Percentiles rank a stretch among this genome's conserved stretches.
phyloP scores from a whole-genome alignment of 306 rosid genomes.

The Begonia masoniana region DNA sequence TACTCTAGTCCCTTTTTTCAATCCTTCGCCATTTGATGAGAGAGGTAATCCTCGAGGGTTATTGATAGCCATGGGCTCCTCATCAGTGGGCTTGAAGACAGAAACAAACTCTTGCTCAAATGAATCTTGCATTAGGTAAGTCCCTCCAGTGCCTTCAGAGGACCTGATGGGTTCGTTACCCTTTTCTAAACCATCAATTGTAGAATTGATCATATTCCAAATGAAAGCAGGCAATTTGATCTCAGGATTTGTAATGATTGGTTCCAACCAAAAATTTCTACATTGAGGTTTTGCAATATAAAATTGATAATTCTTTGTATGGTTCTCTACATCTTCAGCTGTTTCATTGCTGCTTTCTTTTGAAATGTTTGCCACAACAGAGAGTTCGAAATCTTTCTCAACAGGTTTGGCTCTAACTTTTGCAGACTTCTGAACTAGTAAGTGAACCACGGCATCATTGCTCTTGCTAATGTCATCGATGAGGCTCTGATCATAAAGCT shows the following conservation, averaged over 20 bases:
- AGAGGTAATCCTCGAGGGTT: constrained; percentile 69
- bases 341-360: constrained; percentile 8
- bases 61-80: constrained; percentile 84
- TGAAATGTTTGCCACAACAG: constrained; percentile 27
- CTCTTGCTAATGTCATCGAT: constrained; percentile 33
- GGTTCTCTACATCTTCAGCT: constrained; percentile 10
- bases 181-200: constrained; percentile 31
- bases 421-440: constrained; percentile 40
- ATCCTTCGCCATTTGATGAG: constrained; percentile 64
- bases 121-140: constrained; percentile 61
- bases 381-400: constrained; percentile 46
- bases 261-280: constrained; percentile 32
- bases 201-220: constrained; percentile 29
- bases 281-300: constrained; percentile 4
- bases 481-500: constrained; percentile 40
- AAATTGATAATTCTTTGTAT: constrained; percentile 5
- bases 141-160: constrained; percentile 80
- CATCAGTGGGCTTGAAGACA: constrained; percentile 83
- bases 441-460: constrained; percentile 39
- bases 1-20: constrained; percentile 71
- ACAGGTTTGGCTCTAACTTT: constrained; percentile 31
- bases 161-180: constrained; percentile 36
- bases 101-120: constrained; percentile 43
- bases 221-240: constrained; percentile 20
- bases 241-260: constrained; percentile 29